Conservation (phyloP, 1,284 basidiomycete species). For the Microbotryum lychnidis-dioicae region DNA sequence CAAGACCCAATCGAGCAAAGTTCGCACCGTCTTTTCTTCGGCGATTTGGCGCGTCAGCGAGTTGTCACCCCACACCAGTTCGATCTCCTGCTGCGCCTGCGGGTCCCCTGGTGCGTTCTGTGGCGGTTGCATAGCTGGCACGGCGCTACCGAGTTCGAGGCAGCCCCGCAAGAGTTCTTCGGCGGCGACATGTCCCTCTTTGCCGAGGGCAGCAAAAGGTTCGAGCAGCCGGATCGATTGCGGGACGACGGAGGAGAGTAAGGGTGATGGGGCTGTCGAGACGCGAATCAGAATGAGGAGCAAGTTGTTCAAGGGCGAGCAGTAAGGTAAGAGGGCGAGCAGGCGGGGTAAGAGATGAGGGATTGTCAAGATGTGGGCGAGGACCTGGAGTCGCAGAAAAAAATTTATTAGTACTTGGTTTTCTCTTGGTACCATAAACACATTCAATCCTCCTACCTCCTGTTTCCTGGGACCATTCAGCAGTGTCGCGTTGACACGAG, state of each 20-base stretch:
- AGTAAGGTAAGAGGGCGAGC: conserved; percentile 63
- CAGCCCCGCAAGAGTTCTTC: conserved; percentile 90
- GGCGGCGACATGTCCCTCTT: conserved; percentile 76
- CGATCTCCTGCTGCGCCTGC: conserved; percentile 18
- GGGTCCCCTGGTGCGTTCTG: conserved; percentile 1
- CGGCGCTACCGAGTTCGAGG: conserved; percentile 80
- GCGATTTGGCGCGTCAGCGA: conserved; percentile 86
- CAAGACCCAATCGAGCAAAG: conserved; percentile 72
- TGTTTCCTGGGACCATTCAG: conserved; percentile 32
- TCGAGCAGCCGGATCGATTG: conserved; percentile 74
- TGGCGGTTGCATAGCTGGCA: conserved; percentile 15
- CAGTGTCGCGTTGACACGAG: conserved; percentile 38
- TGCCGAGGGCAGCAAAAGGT: conserved; percentile 64
- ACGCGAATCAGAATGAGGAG: conserved; percentile 85
- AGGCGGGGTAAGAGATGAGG: conserved; percentile 75
- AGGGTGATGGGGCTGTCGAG: conserved; percentile 67
- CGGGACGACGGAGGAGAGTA: conserved; percentile 43
- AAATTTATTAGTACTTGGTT: background rate
- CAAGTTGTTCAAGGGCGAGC: conserved; percentile 77
- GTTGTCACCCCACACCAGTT: conserved; percentile 48
- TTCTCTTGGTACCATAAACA: conserved; percentile 28
- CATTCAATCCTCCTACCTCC: conserved; percentile 23
- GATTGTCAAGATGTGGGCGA: conserved; percentile 78
- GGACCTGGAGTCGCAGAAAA: conserved; percentile 57
- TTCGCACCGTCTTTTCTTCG: conserved; percentile 60